phyloP scores from a whole-genome alignment of 2,329 filamentous ascomycete species.

The Falciphora oryzae region DNA sequence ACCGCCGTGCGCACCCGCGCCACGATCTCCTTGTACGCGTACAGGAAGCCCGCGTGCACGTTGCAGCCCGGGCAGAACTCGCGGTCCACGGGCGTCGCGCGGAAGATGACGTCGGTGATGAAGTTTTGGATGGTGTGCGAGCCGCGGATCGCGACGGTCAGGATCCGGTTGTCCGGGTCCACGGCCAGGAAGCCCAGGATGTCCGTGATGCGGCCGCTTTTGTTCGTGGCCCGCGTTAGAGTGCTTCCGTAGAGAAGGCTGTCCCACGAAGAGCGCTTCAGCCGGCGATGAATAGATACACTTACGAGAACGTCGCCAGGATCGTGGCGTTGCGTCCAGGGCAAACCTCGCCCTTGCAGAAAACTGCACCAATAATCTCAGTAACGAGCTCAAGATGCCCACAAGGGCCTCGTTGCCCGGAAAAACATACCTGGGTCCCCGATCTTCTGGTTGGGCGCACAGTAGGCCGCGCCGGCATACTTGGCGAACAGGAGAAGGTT shows the following conservation, averaged over 20 bases:
- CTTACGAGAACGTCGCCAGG: neutral
- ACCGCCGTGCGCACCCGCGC: constrained; percentile 36
- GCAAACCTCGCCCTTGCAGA: neutral
- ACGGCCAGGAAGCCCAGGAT: constrained; percentile 45
- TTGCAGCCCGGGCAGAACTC: constrained; percentile 40
- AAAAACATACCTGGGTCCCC: neutral
- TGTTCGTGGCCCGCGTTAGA: constrained; percentile 13
- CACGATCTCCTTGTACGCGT: constrained; percentile 51
- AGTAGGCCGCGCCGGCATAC: constrained; percentile 47
- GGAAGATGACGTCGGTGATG: constrained; percentile 48
- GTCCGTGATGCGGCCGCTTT: constrained; percentile 31
- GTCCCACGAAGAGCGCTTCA: too few species aligned
- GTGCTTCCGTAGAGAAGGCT: neutral
- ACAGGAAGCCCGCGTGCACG: constrained; percentile 53
- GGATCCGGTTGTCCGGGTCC: constrained; percentile 43
- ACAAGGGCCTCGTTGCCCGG: constrained; percentile 27
- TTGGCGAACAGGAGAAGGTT: constrained; percentile 44
- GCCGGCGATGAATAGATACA: neutral
- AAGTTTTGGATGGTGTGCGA: constrained; percentile 54
- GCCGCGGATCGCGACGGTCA: constrained; percentile 57
- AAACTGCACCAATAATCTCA: neutral
- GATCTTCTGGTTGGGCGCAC: constrained; percentile 33
- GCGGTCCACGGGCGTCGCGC: constrained; percentile 26
- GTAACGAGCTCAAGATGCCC: constrained; percentile 33
- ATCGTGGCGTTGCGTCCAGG: constrained; percentile 1